Percentiles rank a stretch among this genome's conserved stretches.
These are phyloP conservation scores for Brassica rapa DNA, from an alignment of 345 rosid genomes.

Conservation along the genomic window DNA sequence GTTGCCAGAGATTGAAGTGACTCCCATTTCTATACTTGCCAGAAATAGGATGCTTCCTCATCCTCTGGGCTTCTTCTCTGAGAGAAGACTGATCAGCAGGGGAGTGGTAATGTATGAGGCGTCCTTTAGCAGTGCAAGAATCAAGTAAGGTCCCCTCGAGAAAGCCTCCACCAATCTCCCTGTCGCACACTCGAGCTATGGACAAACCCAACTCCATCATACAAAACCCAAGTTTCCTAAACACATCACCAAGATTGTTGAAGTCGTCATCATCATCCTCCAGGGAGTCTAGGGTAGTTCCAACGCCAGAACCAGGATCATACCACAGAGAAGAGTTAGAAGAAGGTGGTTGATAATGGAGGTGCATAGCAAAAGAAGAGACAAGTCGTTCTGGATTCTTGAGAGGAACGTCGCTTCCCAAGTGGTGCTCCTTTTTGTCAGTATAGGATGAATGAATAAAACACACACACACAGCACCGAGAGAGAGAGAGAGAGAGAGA, in stretches of 20 bases:
- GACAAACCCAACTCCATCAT: slow-evolving; percentile 79
- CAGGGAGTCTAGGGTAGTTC: slow-evolving; percentile 16
- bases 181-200: slow-evolving; percentile 73
- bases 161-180: slow-evolving; percentile 66
- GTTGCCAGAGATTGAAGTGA: slow-evolving; percentile 68
- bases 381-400: slow-evolving; percentile 77
- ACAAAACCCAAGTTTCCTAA: slow-evolving; percentile 68
- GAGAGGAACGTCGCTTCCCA: slow-evolving; percentile 84
- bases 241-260: slow-evolving; percentile 49
- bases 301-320: slow-evolving; percentile 1
- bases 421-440: slow-evolving; percentile 56
- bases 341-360: slow-evolving; percentile 43
- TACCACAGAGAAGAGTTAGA: slow-evolving; percentile 33
- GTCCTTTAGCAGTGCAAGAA: slow-evolving; percentile 78
- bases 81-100: slow-evolving; percentile 48
- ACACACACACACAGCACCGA: no score
- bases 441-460: no score
- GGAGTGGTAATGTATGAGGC: slow-evolving; percentile 90
- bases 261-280: slow-evolving; percentile 44
- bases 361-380: slow-evolving; percentile 82
- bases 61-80: slow-evolving; percentile 40
- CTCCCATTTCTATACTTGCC: slow-evolving; percentile 23
- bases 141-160: slow-evolving; percentile 70
- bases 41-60: slow-evolving; percentile 21
- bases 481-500: no score